phyloP scores from a whole-genome alignment of 208 protist genomes.

The Tritrichomonas musculus region DNA sequence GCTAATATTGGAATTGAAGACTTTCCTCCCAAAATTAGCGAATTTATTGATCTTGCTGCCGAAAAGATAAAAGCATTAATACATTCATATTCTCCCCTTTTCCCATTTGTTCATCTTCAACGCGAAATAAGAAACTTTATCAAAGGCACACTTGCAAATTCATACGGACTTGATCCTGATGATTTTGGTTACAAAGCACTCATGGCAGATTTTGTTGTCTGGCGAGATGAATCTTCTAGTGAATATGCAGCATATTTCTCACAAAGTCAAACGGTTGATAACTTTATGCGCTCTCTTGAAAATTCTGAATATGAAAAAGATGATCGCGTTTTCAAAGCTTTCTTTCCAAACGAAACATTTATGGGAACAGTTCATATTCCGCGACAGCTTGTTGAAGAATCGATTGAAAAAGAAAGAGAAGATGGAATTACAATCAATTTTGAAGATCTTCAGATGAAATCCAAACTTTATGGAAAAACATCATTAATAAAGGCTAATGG shows the following conservation, averaged over 20 bases:
- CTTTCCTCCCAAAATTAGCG: neutral
- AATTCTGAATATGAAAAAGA: no score
- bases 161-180: neutral
- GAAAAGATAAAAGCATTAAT: neutral
- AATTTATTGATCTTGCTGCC: neutral
- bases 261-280: neutral
- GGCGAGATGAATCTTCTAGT: no score
- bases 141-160: neutral
- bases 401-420: no score
- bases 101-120: neutral
- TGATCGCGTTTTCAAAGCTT: no score
- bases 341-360: no score
- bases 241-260: neutral
- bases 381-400: no score
- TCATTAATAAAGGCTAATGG: no score
- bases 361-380: no score
- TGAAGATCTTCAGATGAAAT: no score
- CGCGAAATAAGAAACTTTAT: neutral
- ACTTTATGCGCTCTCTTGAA: neutral
- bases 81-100: neutral
- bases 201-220: no score
- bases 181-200: neutral
- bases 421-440: no score
- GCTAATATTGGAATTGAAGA: neutral
- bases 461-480: no score